Conservation (phyloP, 2,329 filamentous ascomycete species). For the Bipolaris oryzae region DNA sequence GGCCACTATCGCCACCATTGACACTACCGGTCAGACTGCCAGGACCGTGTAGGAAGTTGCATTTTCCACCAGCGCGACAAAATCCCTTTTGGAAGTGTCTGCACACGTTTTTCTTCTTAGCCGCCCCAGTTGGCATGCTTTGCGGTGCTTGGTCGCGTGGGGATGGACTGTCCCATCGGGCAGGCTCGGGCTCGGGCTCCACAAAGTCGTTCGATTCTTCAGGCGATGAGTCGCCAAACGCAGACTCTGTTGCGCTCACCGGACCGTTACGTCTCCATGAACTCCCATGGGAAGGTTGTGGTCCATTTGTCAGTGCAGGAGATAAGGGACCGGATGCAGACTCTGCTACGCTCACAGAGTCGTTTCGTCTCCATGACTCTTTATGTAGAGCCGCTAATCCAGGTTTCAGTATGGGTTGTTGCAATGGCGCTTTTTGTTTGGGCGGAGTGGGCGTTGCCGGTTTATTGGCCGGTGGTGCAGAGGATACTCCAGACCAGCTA, state of each 20-base stretch:
- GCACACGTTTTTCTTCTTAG: conserved; percentile 15
- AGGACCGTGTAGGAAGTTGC: conserved; percentile 27
- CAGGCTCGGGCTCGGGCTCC: conserved; percentile 11
- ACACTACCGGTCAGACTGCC: background rate
- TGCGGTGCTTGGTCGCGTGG: background rate
- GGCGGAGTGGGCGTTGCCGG: background rate
- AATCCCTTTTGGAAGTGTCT: conserved; percentile 35
- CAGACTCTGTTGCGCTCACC: conserved; percentile 8
- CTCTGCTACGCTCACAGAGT: conserved; percentile 5
- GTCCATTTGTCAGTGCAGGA: background rate
- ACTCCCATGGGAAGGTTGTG: conserved; percentile 8
- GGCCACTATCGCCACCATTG: background rate
- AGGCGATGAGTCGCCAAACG: conserved; percentile 5
- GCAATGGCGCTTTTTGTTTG: conserved; percentile 9
- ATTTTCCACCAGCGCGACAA: conserved; percentile 32
- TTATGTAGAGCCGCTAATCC: conserved; percentile 7
- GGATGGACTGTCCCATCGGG: conserved; percentile 9
- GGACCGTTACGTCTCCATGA: conserved; percentile 15
- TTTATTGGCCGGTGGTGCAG: conserved; percentile 9
- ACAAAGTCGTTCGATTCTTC: conserved; percentile 10
- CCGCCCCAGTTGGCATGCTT: background rate
- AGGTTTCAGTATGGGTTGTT: conserved; percentile 3
- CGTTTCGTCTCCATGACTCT: conserved; percentile 17
- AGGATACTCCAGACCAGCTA: conserved; percentile 42
- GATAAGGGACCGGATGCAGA: background rate